These are phyloP conservation scores for Alopecurus myosuroides DNA, from an alignment of 176 grass and related monocot genomes.

Conservation along the genomic window DNA sequence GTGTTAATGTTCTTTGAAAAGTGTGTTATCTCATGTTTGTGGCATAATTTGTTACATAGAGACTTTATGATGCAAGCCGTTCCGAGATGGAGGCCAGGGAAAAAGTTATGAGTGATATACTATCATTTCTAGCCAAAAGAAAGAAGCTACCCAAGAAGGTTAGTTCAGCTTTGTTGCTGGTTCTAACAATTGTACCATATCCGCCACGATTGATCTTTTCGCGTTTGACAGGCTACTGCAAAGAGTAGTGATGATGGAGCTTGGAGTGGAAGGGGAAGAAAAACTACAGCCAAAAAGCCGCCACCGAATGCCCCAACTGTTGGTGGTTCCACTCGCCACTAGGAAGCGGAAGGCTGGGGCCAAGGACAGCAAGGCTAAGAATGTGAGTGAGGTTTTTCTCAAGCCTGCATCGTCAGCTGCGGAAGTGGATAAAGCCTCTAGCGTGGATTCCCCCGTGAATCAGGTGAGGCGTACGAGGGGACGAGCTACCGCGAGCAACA, in stretches of 20 bases:
- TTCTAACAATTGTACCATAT: no score
- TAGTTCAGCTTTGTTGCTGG: no score
- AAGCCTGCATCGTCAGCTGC: neutral
- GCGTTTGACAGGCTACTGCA: neutral
- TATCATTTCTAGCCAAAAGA: neutral
- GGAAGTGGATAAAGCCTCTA: neutral
- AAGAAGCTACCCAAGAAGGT: constrained; percentile 37
- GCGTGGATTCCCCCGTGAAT: constrained; percentile 5
- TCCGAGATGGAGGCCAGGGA: constrained; percentile 17
- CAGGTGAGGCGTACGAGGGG: constrained; percentile 37
- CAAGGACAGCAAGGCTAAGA: neutral
- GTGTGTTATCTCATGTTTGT: neutral
- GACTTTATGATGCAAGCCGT: constrained; percentile 38
- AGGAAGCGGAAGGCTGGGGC: neutral
- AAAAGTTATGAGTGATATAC: constrained; percentile 5
- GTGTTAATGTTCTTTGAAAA: neutral
- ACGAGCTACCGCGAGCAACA: neutral
- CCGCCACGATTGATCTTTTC: neutral
- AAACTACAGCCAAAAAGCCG: neutral
- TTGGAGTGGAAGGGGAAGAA: constrained; percentile 11
- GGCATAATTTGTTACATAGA: neutral
- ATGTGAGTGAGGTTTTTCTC: neutral
- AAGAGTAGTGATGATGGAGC: constrained; percentile 10
- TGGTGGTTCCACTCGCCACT: neutral
- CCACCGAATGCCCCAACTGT: neutral